Evolutionary conservation across 2,329 filamentous ascomycete genomes (phyloP).

Genomic region (Arthrobotrys pseudoclavata): DNA sequence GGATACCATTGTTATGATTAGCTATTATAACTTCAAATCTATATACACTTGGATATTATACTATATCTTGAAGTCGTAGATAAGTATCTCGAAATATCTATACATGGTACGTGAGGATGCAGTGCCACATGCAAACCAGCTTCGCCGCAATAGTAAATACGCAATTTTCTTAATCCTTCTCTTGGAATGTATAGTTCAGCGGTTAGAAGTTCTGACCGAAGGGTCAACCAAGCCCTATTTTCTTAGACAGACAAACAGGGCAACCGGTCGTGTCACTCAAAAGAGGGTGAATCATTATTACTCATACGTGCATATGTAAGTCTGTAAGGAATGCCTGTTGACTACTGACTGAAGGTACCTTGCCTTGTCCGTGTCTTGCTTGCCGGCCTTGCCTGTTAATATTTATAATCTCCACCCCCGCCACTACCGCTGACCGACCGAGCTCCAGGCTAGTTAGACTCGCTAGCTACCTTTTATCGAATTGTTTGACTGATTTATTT

Average conservation of each 20-base stretch:
- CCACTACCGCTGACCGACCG: background rate
- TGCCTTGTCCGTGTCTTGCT: background rate
- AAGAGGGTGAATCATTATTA: slow-evolving; percentile 6
- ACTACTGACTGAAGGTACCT: background rate
- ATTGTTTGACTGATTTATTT: too few relatives aligned
- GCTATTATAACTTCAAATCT: too few relatives aligned
- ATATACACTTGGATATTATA: too few relatives aligned
- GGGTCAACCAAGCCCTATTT: background rate
- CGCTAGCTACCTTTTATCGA: too few relatives aligned
- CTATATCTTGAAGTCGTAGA: background rate
- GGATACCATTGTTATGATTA: too few relatives aligned
- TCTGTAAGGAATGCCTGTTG: background rate
- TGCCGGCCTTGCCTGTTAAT: background rate
- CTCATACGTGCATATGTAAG: slow-evolving; percentile 14
- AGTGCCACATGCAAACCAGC: background rate
- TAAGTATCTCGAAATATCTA: background rate
- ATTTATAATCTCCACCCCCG: slow-evolving; percentile 20
- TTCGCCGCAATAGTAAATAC: too few relatives aligned
- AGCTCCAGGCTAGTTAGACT: slow-evolving; percentile 13
- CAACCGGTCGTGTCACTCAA: background rate
- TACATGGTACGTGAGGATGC: background rate
- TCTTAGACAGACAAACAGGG: background rate
- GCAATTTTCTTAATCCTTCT: background rate
- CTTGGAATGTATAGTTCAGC: background rate
- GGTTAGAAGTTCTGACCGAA: background rate